Conservation (phyloP, 805 yeast genomes). For the Hanseniaspora hatyaiensis region DNA sequence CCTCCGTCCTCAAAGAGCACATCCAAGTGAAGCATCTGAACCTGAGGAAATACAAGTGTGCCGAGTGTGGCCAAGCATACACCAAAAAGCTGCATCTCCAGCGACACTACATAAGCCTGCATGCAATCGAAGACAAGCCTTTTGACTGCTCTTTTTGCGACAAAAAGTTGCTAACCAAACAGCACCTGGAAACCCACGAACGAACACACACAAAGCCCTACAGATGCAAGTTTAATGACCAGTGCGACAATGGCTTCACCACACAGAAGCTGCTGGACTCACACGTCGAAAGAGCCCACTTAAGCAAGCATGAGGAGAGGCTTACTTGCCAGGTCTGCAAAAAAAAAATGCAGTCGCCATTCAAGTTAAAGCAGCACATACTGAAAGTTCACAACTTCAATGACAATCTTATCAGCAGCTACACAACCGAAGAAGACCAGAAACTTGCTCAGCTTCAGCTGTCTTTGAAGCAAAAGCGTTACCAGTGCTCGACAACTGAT, state of each 20-base stretch:
- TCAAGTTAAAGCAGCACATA: constrained; percentile 54
- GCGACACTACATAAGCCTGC: constrained; percentile 60
- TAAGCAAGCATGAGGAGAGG: constrained; percentile 42
- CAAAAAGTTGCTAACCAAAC: constrained; percentile 69
- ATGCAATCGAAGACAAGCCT: constrained; percentile 43
- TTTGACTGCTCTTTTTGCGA: constrained; percentile 62
- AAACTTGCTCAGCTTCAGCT: constrained; percentile 10
- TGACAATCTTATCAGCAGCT: constrained; percentile 14
- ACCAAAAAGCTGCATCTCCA: constrained; percentile 68
- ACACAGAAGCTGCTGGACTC: constrained; percentile 39
- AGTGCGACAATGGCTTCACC: constrained; percentile 51
- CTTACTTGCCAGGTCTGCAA: constrained; percentile 54
- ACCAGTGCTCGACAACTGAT: constrained; percentile 51
- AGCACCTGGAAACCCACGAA: constrained; percentile 76
- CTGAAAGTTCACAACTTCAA: constrained; percentile 49
- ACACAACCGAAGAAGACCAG: constrained; percentile 3
- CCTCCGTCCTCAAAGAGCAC: constrained; percentile 76
- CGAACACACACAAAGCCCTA: constrained; percentile 64
- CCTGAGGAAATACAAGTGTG: constrained; percentile 64
- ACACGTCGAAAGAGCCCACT: constrained; percentile 67
- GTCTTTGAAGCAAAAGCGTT: constrained; percentile 22
- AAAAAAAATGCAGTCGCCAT: constrained; percentile 51
- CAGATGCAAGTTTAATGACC: constrained; percentile 37
- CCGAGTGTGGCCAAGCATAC: constrained; percentile 52
- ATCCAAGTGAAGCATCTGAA: constrained; percentile 58